Evolutionary conservation across 2,329 filamentous ascomycete genomes (phyloP).

Genomic region (Phyllosticta paracitricarpa): DNA sequence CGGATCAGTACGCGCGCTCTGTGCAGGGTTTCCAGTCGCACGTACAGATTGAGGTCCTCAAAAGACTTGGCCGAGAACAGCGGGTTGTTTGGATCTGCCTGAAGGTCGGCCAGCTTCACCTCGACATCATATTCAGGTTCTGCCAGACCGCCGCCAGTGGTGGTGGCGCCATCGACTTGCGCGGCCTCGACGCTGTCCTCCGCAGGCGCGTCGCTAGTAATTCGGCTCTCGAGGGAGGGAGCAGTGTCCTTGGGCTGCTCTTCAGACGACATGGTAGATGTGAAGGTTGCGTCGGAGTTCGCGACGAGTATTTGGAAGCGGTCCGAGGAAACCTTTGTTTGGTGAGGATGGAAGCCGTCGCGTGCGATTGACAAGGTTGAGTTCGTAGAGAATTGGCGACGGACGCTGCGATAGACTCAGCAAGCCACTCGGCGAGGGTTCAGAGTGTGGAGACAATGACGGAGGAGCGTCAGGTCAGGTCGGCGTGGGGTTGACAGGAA

Average conservation of each 20-base stretch:
- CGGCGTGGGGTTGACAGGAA: background rate
- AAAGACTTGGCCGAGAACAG: slow-evolving; percentile 78
- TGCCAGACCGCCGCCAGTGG: slow-evolving; percentile 36
- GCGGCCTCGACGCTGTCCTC: slow-evolving; percentile 12
- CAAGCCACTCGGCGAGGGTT: background rate
- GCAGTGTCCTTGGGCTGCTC: background rate
- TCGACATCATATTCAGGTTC: slow-evolving; percentile 83
- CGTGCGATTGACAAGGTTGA: slow-evolving; percentile 1
- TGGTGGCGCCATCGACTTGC: slow-evolving; percentile 39
- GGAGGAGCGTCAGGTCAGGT: background rate
- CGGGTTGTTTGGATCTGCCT: slow-evolving; percentile 76
- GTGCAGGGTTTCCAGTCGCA: slow-evolving; percentile 13
- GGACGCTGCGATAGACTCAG: background rate
- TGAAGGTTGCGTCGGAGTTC: background rate
- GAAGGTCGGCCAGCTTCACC: slow-evolving; percentile 82
- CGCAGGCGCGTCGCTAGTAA: slow-evolving; percentile 4
- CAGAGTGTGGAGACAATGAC: background rate
- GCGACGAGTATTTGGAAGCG: background rate
- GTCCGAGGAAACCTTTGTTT: background rate
- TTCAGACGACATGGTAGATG: slow-evolving; percentile 6
- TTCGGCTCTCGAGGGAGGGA: slow-evolving; percentile 18
- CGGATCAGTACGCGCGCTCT: background rate
- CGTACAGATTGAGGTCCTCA: slow-evolving; percentile 75
- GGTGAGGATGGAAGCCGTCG: background rate
- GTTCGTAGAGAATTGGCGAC: background rate